Percentiles rank a stretch among this genome's conserved stretches.
Conservation (phyloP, 1,284 basidiomycete species). For the Rhodotorula sp. region DNA sequence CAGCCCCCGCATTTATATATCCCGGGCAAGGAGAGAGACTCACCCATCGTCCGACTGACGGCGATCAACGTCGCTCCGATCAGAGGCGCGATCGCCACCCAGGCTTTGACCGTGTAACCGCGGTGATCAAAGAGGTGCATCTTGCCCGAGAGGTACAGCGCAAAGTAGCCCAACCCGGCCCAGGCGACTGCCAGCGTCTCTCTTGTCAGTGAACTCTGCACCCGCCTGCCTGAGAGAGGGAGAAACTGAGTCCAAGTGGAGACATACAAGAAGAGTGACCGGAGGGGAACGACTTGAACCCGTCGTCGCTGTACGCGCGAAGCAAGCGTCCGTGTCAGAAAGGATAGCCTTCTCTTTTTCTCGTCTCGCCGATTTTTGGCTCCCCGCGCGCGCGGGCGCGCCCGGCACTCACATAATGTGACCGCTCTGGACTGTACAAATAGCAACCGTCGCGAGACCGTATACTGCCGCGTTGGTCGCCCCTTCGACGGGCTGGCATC, state of each 20-base stretch:
- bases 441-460: conserved; percentile 64
- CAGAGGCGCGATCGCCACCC: conserved; percentile 76
- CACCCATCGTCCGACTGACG: conserved; percentile 56
- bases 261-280: conserved; percentile 64
- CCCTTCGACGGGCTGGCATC: conserved; percentile 60
- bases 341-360: background rate
- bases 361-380: too few relatives aligned
- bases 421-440: conserved; percentile 62
- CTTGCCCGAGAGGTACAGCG: conserved; percentile 87
- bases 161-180: conserved; percentile 85
- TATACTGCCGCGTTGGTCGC: conserved; percentile 60
- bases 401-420: conserved; percentile 20
- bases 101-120: conserved; percentile 81
- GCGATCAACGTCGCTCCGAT: conserved; percentile 80
- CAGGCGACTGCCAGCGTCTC: conserved; percentile 58
- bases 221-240: too few relatives aligned
- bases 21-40: background rate
- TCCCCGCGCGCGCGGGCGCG: background rate
- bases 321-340: background rate
- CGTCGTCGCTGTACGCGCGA: conserved; percentile 58
- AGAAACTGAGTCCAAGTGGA: background rate
- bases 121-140: conserved; percentile 81
- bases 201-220: too few relatives aligned
- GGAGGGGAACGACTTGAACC: conserved; percentile 86
- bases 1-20: too few relatives aligned